Percentiles rank a stretch among this genome's conserved stretches.
phyloP scores from a whole-genome alignment of 805 yeast genomes.

The Wickerhamomyces queroliae region DNA sequence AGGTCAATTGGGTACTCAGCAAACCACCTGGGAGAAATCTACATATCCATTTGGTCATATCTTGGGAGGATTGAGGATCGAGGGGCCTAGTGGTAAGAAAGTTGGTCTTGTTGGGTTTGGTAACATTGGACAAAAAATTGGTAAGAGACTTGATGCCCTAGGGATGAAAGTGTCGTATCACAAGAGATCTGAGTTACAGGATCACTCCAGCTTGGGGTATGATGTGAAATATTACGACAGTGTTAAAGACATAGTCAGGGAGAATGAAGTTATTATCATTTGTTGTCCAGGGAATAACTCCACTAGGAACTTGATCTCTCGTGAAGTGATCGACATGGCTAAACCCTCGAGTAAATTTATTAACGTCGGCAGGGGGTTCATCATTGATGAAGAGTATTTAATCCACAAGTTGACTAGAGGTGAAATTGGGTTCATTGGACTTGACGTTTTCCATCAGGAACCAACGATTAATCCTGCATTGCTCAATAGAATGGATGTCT shows the following conservation, averaged over 20 bases:
- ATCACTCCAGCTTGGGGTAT: conserved; percentile 26
- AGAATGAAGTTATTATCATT: conserved; percentile 47
- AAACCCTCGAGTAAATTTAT: conserved; percentile 40
- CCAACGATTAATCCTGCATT: conserved; percentile 33
- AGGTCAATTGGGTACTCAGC: conserved; percentile 27
- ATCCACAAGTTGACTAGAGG: conserved; percentile 33
- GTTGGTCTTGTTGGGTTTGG: conserved; percentile 60
- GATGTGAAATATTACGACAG: conserved; percentile 30
- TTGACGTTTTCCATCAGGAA: conserved; percentile 56
- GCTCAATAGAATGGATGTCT: conserved; percentile 32
- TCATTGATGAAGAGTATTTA: conserved; percentile 46
- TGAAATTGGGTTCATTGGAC: conserved; percentile 47
- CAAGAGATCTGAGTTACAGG: conserved; percentile 37
- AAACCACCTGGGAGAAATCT: conserved; percentile 14
- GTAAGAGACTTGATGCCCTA: conserved; percentile 38
- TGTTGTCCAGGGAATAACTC: conserved; percentile 52
- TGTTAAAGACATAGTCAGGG: conserved; percentile 27
- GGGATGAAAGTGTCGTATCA: conserved; percentile 58
- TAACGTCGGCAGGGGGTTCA: conserved; percentile 56
- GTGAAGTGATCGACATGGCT: conserved; percentile 31
- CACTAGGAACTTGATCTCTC: conserved; percentile 44
- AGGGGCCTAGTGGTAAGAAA: conserved; percentile 43
- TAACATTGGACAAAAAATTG: conserved; percentile 51
- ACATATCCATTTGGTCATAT: conserved; percentile 35
- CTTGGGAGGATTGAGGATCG: conserved; percentile 29